phyloP scores from a whole-genome alignment of 108 stramenopile species.

The Skeletonema costatum region DNA sequence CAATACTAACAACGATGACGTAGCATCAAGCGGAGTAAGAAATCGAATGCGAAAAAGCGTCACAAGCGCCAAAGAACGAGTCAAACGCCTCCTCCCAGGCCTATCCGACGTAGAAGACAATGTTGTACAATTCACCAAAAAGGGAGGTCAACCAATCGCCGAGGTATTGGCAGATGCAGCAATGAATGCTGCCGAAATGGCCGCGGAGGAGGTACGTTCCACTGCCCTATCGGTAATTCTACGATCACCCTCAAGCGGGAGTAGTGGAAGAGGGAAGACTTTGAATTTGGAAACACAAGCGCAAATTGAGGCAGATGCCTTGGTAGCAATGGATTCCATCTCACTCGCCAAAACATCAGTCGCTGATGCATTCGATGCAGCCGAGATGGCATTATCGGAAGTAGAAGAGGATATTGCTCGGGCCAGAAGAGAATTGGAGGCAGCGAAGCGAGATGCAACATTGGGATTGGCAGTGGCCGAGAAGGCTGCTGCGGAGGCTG shows the following conservation, averaged over 20 bases:
- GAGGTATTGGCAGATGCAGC: conserved; percentile 10
- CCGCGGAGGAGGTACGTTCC: background rate
- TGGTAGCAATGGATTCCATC: conserved; percentile 10
- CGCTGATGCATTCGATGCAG: conserved; percentile 57
- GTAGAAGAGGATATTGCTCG: conserved; percentile 43
- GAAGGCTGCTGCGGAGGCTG: conserved; percentile 5
- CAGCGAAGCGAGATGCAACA: conserved; percentile 40
- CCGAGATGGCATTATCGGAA: conserved; percentile 48
- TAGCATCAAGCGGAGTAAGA: background rate
- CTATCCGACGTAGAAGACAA: background rate
- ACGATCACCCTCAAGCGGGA: background rate
- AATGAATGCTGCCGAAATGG: background rate
- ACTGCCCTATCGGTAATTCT: conserved; percentile 3
- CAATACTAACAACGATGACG: too few species aligned
- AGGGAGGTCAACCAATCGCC: conserved; percentile 20
- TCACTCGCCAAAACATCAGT: conserved; percentile 15
- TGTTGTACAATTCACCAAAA: background rate
- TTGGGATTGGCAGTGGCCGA: conserved; percentile 15
- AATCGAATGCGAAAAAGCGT: background rate
- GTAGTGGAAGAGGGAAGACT: background rate
- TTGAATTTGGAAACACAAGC: background rate
- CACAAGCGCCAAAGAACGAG: background rate
- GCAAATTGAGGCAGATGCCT: conserved; percentile 13
- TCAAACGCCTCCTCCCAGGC: background rate
- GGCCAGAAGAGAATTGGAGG: conserved; percentile 22